These are phyloP conservation scores for Santalum album DNA, from an alignment of 164 flowering plant species.

Conservation along the genomic window DNA sequence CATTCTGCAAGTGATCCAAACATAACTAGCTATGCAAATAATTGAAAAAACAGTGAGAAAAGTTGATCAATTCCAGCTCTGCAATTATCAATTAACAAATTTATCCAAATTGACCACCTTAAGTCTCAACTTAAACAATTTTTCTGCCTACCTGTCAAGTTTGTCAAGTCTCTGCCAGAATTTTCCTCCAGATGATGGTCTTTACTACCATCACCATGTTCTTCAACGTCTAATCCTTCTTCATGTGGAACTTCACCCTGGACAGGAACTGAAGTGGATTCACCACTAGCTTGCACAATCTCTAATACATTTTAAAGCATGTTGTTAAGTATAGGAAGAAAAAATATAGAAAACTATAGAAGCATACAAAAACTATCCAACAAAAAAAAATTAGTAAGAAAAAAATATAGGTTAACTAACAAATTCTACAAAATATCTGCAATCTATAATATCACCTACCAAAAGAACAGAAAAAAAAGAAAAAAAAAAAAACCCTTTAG, in stretches of 20 bases:
- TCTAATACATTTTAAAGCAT: conserved; percentile 13
- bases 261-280: conserved; percentile 10
- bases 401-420: no score
- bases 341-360: not conserved
- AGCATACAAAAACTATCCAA: no score
- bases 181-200: not conserved
- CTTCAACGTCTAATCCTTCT: not conserved
- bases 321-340: not conserved
- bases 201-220: not conserved
- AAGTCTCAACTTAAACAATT: not conserved
- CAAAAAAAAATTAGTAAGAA: no score
- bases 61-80: not conserved
- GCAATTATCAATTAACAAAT: not conserved
- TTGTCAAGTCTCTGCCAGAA: not conserved
- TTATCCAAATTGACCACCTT: not conserved
- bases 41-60: not conserved
- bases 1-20: conserved; percentile 44
- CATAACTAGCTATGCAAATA: not conserved
- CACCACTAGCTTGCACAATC: conserved; percentile 8
- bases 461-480: no score
- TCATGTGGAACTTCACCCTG: not conserved
- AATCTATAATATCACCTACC: no score
- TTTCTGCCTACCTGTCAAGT: conserved; percentile 3
- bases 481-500: no score
- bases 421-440: no score